Percentiles rank a stretch among this genome's conserved stretches.
These are phyloP conservation scores for Populus hybrid DNA, from an alignment of 441 rosid species.

Conservation along the genomic window DNA sequence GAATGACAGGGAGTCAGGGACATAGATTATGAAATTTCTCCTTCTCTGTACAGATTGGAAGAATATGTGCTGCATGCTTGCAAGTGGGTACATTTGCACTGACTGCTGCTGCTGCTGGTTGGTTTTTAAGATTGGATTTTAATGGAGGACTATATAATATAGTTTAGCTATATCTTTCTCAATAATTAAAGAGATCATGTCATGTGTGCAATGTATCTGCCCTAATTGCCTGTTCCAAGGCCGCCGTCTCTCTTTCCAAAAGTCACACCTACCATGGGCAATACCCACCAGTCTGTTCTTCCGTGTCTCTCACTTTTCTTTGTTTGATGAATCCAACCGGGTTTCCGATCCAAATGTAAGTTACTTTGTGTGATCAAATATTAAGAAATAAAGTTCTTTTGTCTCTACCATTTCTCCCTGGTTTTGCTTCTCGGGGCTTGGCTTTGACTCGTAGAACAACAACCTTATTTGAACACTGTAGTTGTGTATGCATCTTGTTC, in stretches of 20 bases:
- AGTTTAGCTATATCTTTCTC: too few relatives aligned
- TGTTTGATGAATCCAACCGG: not conserved
- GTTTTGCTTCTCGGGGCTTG: not conserved
- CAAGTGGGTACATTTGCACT: conserved; percentile 13
- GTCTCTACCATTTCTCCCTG: not conserved
- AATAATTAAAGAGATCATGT: not conserved
- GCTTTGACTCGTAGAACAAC: not conserved
- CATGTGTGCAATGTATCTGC: conserved; percentile 15
- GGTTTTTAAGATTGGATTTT: not conserved
- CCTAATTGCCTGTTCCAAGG: not conserved
- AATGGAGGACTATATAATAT: not conserved
- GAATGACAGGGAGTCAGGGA: not conserved
- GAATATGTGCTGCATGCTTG: not conserved
- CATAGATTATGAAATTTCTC: not conserved
- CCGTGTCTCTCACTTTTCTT: not conserved
- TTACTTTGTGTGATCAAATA: not conserved
- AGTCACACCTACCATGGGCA: not conserved
- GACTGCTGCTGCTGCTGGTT: too few relatives aligned
- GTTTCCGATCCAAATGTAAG: not conserved
- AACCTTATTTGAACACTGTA: not conserved
- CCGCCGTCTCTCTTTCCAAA: conserved; percentile 11
- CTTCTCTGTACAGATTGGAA: not conserved
- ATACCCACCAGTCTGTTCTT: not conserved
- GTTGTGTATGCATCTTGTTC: not conserved
- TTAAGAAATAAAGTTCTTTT: too few relatives aligned